Base-by-base conservation (phyloP, 2,329 filamentous ascomycete species). In the Alternaria metachromatica region DNA sequence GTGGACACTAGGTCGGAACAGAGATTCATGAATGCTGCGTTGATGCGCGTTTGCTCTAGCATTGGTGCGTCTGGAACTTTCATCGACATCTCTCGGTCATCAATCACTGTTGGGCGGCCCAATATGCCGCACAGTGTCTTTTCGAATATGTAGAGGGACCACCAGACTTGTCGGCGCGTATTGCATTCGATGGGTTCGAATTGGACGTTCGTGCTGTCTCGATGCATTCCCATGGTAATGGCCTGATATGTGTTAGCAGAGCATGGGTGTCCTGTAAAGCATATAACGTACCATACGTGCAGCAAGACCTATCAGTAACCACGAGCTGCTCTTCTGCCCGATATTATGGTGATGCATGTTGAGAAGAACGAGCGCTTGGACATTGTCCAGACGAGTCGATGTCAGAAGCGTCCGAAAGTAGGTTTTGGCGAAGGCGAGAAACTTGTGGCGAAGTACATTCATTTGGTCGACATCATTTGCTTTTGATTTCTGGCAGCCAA, bases 201-300 rank as follows among this genome's bases (percentile, higher is more conserved):
- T 2, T 79, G 75, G 33, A 73, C 70, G n/a, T 78, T 79, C 0
- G 78, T 74, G 26, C 74, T 78, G 64, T 82, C 81, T 30, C 81
- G 77, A 63, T 84, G 82, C 79, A 84, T 81, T 4, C 82, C 82
- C 56, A 83, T 74, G 13, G 80, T 81, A 58, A 82, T 80, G 3
- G 81, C 80, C 73, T 76, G 41, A 11, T 4, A n/a, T 49, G n/a
- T 54, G 43, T 56, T 23, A 51, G 44, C 33, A 45, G 15, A 45
- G 12, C 18, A 13, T 26, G 25, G 5, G 13, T 33, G 18, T 12
- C 4, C 8, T 48, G 3, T 11, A 8, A 11, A 43, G 11, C 10
- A 11, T 9, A 21, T 3, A 25, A 70, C 67, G 25, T 48, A 73
- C 73, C 76, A 83, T 80, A 13, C 81, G 77, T 12, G 80, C 80